These are phyloP conservation scores for Pholiota conissans DNA, from an alignment of 768 basidiomycete species.

Conservation along the genomic window DNA sequence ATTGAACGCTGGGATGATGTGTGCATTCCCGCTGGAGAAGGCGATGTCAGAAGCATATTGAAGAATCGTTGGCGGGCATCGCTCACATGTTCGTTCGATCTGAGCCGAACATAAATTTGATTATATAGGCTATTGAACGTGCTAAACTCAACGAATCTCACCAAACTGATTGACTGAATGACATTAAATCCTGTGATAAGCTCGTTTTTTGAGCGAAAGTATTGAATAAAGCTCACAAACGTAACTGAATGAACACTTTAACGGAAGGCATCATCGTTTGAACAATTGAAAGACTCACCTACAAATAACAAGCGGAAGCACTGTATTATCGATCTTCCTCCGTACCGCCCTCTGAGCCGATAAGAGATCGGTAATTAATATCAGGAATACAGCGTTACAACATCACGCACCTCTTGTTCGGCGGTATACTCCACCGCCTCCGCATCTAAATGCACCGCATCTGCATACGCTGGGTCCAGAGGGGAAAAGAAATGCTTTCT, in stretches of 20 bases:
- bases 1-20: constrained; percentile 53
- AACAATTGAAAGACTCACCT: constrained; percentile 32
- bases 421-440: constrained; percentile 45
- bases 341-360: constrained; percentile 37
- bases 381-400: background rate
- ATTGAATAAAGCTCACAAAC: constrained; percentile 38
- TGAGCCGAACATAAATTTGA: constrained; percentile 14
- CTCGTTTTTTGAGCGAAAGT: constrained; percentile 5
- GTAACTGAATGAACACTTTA: constrained; percentile 31
- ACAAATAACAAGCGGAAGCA: constrained; percentile 49
- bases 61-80: background rate
- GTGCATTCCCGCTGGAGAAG: constrained; percentile 50
- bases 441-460: constrained; percentile 53
- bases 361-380: background rate
- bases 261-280: background rate
- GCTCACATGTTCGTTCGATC: constrained; percentile 59
- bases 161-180: constrained; percentile 47
- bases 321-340: constrained; percentile 50
- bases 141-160: constrained; percentile 17
- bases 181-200: background rate
- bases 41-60: too few species aligned
- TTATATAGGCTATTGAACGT: background rate
- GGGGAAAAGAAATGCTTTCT: constrained; percentile 50
- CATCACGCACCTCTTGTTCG: constrained; percentile 44
- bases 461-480: constrained; percentile 43